phyloP scores from a whole-genome alignment of 2,329 filamentous ascomycete species.

The Cytospora chrysosperma region DNA sequence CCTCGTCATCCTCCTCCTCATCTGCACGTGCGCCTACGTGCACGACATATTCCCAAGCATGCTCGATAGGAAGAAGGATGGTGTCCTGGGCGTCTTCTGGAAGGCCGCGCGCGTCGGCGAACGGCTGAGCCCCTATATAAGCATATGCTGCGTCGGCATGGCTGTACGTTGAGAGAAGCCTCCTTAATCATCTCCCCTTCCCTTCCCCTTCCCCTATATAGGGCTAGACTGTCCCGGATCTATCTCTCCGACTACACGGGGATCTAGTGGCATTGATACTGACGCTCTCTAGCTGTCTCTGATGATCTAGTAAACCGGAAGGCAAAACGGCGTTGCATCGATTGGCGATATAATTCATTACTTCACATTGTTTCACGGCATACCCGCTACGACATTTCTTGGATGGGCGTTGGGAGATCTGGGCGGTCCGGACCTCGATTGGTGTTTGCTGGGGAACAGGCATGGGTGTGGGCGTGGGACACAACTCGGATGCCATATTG shows the following conservation, averaged over 20 bases:
- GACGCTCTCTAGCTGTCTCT: slow-evolving; percentile 16
- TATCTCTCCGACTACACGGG: too few relatives aligned
- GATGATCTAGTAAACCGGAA: slow-evolving; percentile 17
- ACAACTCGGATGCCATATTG: background rate
- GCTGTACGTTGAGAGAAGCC: slow-evolving; percentile 59
- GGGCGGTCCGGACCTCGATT: background rate
- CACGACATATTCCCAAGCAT: slow-evolving; percentile 87
- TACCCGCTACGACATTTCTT: slow-evolving; percentile 14
- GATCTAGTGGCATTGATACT: slow-evolving; percentile 8
- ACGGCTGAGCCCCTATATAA: slow-evolving; percentile 90
- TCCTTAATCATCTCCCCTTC: background rate
- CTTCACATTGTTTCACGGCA: slow-evolving; percentile 6
- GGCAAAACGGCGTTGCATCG: background rate
- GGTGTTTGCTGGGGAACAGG: background rate
- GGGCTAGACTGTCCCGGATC: too few relatives aligned
- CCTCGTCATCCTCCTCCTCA: slow-evolving; percentile 88
- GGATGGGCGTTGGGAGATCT: slow-evolving; percentile 8
- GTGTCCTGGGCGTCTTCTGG: slow-evolving; percentile 87
- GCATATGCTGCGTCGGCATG: slow-evolving; percentile 90
- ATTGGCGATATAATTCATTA: slow-evolving; percentile 8
- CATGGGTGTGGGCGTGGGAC: background rate
- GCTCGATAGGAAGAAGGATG: slow-evolving; percentile 84
- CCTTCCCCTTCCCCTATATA: accelerated
- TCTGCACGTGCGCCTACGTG: slow-evolving; percentile 93
- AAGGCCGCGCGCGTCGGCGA: slow-evolving; percentile 93